Evolutionary conservation across 225 moss, liverwort and hornwort genomes (phyloP).

Genomic region (Physcomitrellopsis africana): DNA sequence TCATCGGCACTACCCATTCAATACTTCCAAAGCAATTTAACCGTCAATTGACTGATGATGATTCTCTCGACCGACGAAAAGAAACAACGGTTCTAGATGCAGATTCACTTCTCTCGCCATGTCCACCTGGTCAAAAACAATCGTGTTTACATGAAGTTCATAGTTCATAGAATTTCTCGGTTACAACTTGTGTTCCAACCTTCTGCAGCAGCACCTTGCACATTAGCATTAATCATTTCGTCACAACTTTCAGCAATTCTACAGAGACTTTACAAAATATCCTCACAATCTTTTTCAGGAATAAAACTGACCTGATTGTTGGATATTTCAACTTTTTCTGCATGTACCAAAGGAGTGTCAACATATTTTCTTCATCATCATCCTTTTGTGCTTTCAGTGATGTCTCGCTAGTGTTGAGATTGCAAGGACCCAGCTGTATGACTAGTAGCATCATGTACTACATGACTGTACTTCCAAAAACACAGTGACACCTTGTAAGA

Average conservation of each 20-base stretch:
- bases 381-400: conserved; percentile 5
- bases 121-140: neutral
- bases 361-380: too few species aligned
- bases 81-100: conserved; percentile 1
- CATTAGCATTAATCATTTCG: neutral
- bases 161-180: neutral
- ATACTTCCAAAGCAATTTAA: too few species aligned
- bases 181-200: neutral
- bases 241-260: neutral
- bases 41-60: too few species aligned
- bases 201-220: neutral
- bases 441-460: neutral
- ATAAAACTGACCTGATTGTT: conserved; percentile 7
- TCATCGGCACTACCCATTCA: too few species aligned
- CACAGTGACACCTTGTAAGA: neutral
- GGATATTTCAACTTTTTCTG: neutral
- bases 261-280: neutral
- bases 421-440: neutral
- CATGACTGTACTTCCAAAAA: too few species aligned
- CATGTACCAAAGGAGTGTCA: neutral
- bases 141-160: neutral
- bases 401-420: conserved; percentile 31
- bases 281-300: neutral
- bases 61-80: neutral
- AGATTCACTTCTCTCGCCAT: neutral